phyloP scores from a whole-genome alignment of 106 monocot species.

The Allium cepa region DNA sequence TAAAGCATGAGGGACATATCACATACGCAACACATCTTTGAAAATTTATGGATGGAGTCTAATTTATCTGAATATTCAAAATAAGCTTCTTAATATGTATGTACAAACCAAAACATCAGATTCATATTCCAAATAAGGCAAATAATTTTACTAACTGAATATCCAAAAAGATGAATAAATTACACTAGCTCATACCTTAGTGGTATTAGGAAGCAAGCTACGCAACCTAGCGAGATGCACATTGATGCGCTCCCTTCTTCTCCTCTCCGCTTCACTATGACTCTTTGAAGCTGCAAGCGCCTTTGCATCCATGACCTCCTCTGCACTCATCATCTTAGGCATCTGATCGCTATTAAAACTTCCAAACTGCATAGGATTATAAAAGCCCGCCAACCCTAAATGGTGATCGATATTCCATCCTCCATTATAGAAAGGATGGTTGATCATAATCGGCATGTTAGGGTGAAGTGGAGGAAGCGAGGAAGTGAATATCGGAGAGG shows the following conservation, averaged over 20 bases:
- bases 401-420: slow-evolving; percentile 11
- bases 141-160: too few relatives aligned
- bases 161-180: too few relatives aligned
- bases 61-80: too few relatives aligned
- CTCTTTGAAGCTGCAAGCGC: slow-evolving; percentile 94
- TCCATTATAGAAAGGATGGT: slow-evolving; percentile 2
- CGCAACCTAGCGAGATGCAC: slow-evolving; percentile 74
- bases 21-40: too few relatives aligned
- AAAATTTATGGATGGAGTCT: too few relatives aligned
- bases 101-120: too few relatives aligned
- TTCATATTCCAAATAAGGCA: too few relatives aligned
- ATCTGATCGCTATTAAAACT: slow-evolving; percentile 43
- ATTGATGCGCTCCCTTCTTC: slow-evolving; percentile 89
- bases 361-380: slow-evolving; percentile 22
- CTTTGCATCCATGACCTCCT: slow-evolving; percentile 98
- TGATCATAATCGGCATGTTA: too few relatives aligned
- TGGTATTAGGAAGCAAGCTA: slow-evolving; percentile 89
- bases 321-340: slow-evolving; percentile 59
- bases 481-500: slow-evolving; percentile 1
- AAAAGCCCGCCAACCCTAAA: slow-evolving; percentile 27
- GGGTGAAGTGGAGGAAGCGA: slow-evolving; percentile 15
- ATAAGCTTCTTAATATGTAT: too few relatives aligned
- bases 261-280: slow-evolving; percentile 95
- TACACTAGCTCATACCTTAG: slow-evolving; percentile 44
- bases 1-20: too few relatives aligned